Conservation (phyloP, 2,329 filamentous ascomycete species). For the Pyrenophora tritici-repentis region DNA sequence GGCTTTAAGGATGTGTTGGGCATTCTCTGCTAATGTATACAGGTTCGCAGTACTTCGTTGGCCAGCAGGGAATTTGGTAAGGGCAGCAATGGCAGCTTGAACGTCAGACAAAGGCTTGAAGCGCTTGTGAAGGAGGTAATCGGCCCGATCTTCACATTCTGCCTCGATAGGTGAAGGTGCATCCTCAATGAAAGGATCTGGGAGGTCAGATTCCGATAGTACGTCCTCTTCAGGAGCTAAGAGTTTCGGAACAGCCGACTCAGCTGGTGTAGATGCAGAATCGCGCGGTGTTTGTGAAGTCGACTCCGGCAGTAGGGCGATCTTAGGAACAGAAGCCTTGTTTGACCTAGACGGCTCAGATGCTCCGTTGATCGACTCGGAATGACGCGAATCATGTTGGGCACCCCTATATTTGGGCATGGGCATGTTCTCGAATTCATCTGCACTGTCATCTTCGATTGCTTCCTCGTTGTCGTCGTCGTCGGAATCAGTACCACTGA, state of each 20-base stretch:
- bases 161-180: conserved; percentile 33
- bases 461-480: conserved; percentile 23
- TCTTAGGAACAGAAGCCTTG: conserved; percentile 25
- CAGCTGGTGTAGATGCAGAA: conserved; percentile 30
- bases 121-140: conserved; percentile 47
- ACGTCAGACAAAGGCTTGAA: conserved; percentile 52
- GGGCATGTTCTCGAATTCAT: conserved; percentile 19
- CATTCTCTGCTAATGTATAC: conserved; percentile 60
- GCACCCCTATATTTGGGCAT: conserved; percentile 18
- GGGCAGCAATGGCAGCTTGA: conserved; percentile 48
- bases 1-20: conserved; percentile 56
- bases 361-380: conserved; percentile 7
- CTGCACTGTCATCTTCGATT: conserved; percentile 24
- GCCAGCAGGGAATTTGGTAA: conserved; percentile 51
- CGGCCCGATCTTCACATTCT: conserved; percentile 49
- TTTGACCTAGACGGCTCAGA: conserved; percentile 14
- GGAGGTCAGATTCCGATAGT: conserved; percentile 46
- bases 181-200: conserved; percentile 41
- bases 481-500: conserved; percentile 29
- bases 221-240: conserved; percentile 42
- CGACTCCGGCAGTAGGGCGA: conserved; percentile 27
- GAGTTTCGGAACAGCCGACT: conserved; percentile 25
- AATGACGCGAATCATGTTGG: conserved; percentile 26
- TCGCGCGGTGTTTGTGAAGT: conserved; percentile 35
- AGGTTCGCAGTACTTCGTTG: conserved; percentile 58